Base-by-base conservation (phyloP, 1,284 basidiomycete genomes). In the Fomes fomentarius region DNA sequence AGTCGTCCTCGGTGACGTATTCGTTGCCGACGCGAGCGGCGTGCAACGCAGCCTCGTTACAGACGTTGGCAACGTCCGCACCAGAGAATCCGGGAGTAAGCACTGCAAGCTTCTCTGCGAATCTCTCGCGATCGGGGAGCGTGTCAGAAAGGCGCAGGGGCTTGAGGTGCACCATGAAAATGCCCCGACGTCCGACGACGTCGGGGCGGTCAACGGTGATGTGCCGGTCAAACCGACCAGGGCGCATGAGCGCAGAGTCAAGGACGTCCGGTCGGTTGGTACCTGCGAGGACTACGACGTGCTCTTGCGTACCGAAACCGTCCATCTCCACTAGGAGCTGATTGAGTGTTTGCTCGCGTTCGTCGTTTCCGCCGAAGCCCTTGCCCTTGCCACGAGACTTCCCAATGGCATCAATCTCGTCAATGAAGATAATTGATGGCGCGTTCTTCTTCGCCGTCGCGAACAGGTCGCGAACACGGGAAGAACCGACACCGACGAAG, bases 321-420 rank as follows among this genome's bases (percentile, higher is more conserved):
- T 99, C 96, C 96, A 99, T 99, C 78, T 99, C 96, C 41, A 99
- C 96, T 56, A 99, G 80, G 15, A 99, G 81, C 74, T 99, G 97
- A 73, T 99, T 99, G 58, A 99, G 84, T 17, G 96, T 99, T 12
- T 93, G 94, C 75, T 99, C 97, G 43, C 97, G 89, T 73, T 99
- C 96, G 70, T 99, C 96, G 74, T 98, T 98, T 19, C 96, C 96
- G 51, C 96, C 96, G 64, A 96, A 87, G 59, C 79, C 83, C 37
- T 93, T 91, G 38, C 90, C 88, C 73, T 96, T 96, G 44, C 92
- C 91, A 69, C 96, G 85, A 15, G 93, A 83, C 77, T 98, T 98
- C 52, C 96, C 97, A 67, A 99, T 99, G 45, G 97, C 96, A 73
- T 99, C 96, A 60, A 98, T 97, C 75, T 98, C 95, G 70, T 98